Percentiles rank a stretch among this genome's conserved stretches.
phyloP scores from a whole-genome alignment of 768 basidiomycete species.

The Russula earlei region DNA sequence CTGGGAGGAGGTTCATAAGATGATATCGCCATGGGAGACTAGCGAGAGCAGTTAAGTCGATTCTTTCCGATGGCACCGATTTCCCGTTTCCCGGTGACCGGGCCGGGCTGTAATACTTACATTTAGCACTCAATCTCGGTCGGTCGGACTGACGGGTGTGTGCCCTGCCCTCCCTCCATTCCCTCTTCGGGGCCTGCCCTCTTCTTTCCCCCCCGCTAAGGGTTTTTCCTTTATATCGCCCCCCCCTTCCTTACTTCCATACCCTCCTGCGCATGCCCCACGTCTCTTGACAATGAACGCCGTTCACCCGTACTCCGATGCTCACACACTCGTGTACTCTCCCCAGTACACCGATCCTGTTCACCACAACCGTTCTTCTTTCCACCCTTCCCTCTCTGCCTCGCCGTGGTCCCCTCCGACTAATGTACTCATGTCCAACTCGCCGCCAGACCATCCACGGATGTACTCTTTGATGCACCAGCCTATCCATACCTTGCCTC shows the following conservation, averaged over 20 bases:
- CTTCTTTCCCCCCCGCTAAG: slow-evolving; percentile 8
- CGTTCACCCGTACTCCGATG: slow-evolving; percentile 17
- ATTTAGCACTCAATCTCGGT: slow-evolving; percentile 8
- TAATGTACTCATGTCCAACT: slow-evolving; percentile 17
- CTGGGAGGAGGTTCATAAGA: not conserved
- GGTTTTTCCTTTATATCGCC: slow-evolving; percentile 14
- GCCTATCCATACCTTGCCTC: slow-evolving; percentile 20
- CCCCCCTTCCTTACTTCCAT: slow-evolving; percentile 6
- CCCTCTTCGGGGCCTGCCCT: slow-evolving; percentile 7
- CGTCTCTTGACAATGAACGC: slow-evolving; percentile 17
- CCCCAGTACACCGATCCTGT: slow-evolving; percentile 19
- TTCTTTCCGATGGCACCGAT: not conserved
- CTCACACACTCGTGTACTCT: slow-evolving; percentile 12
- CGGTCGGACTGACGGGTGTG: not conserved
- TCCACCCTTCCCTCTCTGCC: slow-evolving; percentile 14
- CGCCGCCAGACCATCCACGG: slow-evolving; percentile 18
- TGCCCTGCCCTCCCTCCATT: slow-evolving; percentile 7
- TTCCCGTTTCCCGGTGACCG: slow-evolving; percentile 2
- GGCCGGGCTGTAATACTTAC: slow-evolving; percentile 5
- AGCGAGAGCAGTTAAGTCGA: not conserved
- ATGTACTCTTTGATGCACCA: slow-evolving; percentile 22
- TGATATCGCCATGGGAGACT: slow-evolving; percentile 12
- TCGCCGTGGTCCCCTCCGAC: slow-evolving; percentile 22
- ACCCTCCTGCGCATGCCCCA: slow-evolving; percentile 18
- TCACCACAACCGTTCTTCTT: slow-evolving; percentile 18